Conservation (phyloP, 2,329 filamentous ascomycete species). For the Ophiostoma ulmi region DNA sequence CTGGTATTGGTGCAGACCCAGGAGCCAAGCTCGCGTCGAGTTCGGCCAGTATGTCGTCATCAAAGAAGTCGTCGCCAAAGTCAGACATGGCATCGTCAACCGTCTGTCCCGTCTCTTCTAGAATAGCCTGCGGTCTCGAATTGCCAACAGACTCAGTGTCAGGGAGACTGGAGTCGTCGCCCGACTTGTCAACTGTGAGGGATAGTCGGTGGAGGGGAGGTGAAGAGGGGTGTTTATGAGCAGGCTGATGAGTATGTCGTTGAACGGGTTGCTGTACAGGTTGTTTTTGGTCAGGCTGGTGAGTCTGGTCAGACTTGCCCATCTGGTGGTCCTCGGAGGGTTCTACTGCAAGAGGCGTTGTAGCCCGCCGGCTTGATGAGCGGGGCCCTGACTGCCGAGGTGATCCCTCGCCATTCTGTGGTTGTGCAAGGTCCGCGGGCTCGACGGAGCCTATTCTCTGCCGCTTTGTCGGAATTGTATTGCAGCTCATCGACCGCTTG, state of each 20-base stretch:
- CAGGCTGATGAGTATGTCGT: neutral
- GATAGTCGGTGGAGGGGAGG: neutral
- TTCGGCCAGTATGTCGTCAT: conserved; percentile 55
- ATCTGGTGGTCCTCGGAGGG: neutral
- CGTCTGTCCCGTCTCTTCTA: neutral
- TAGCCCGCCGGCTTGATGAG: neutral
- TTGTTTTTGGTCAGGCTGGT: too few relatives aligned
- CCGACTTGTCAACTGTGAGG: neutral
- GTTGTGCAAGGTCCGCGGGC: neutral
- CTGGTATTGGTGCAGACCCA: neutral
- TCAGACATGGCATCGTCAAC: conserved; percentile 38
- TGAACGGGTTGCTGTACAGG: neutral
- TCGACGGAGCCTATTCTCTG: conserved; percentile 2
- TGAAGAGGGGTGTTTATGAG: neutral
- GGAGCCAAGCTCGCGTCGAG: conserved; percentile 43
- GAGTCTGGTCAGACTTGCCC: neutral
- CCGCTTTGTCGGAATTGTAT: conserved; percentile 58
- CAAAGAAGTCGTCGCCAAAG: conserved; percentile 50
- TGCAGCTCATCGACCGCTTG: conserved; percentile 62
- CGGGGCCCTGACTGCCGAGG: neutral
- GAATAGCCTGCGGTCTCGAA: neutral
- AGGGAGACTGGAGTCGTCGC: neutral
- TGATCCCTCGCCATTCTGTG: neutral
- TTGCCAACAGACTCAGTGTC: neutral
- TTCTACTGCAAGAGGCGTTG: neutral